Base-by-base conservation (phyloP, 176 grass and related monocot genomes). In the Elaeis guineensis region DNA sequence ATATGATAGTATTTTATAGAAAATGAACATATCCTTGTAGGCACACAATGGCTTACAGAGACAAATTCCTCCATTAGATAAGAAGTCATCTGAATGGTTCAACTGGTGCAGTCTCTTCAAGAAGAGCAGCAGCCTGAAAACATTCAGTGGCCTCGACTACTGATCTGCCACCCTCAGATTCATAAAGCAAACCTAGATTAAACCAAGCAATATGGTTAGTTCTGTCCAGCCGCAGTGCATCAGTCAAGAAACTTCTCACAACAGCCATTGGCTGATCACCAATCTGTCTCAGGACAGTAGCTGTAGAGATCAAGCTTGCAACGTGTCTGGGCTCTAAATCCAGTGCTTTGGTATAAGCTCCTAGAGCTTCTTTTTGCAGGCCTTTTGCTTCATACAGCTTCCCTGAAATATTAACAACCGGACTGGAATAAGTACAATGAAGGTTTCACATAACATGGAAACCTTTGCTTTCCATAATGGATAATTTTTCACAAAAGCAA, bases 191-290 rank as follows among this genome's bases (percentile, higher is more conserved):
- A 25, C 88, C 94, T 78, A 99, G 82, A 73, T 89, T 78, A 72
- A 99, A 99, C 94, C 94, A 99, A 49, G 94, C 88, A 52, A 79
- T 58, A 57, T 99, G 74, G 61, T 93, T 89, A 67, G 85, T 93
- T 69, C 74, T 80, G 78, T 99, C 88, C 67, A 93, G 68, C 60
- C 75, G 73, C 85, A 99, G 72, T 57, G 94, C 85, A 71, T 93
- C 88, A 58, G 79, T 93, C 32, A 99, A 71, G 51, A 80, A 93
- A 68, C 77, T 83, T 65, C 79, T 74, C 28, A 81, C 75, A 25
- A 78, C 76, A 78, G 79, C 25, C 54, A 86, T 73, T 69, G 94
- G 76, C 19, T 56, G 78, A 18, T 83, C 55, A 23, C 82, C 84
- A 65, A 89, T 66, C 71, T 86, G 49, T 53, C 20, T 74, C 68